A percentile compares a stretch with the other conserved stretches of the same genome.
Evolutionary conservation across 495 filamentous ascomycete genomes (phyloP).

Genomic region (Penicillium goetzii): DNA sequence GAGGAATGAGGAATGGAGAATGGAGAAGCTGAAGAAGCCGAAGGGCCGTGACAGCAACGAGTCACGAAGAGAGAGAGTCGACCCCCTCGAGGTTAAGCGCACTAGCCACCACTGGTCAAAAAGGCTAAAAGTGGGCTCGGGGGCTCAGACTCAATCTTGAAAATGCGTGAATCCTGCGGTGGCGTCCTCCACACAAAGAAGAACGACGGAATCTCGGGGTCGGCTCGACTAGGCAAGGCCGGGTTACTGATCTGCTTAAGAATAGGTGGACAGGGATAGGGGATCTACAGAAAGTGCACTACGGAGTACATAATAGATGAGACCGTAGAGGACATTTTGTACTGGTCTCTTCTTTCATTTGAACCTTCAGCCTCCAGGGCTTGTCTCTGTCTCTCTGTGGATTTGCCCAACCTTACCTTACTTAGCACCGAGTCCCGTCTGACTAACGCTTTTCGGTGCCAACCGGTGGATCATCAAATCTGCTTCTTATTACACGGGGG

Average conservation of each 20-base stretch:
- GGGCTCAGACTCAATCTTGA: slow-evolving; percentile 15
- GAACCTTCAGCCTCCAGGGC: slow-evolving; percentile 9
- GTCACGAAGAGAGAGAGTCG: background rate
- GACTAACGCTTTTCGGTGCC: slow-evolving; percentile 2
- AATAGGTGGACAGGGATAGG: background rate
- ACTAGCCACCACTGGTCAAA: slow-evolving; percentile 21
- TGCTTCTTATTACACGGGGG: background rate
- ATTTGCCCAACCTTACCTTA: background rate
- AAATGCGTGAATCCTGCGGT: slow-evolving; percentile 7
- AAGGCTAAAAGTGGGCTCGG: slow-evolving; percentile 12
- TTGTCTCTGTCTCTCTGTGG: background rate
- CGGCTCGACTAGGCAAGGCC: background rate
- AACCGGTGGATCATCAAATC: slow-evolving; percentile 3
- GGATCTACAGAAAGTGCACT: background rate
- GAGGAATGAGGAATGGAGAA: slow-evolving; percentile 16
- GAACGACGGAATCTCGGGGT: slow-evolving; percentile 4
- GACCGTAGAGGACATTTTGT: background rate
- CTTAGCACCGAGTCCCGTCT: background rate
- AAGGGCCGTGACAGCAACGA: slow-evolving; percentile 11
- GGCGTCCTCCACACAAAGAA: slow-evolving; percentile 1
- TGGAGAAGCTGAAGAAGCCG: slow-evolving; percentile 13
- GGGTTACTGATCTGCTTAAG: background rate
- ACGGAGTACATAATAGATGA: background rate
- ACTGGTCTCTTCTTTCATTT: background rate
- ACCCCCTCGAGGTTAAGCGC: slow-evolving; percentile 22